Conservation (phyloP, 352 stramenopile species). For the Elongisporangium anandrum region DNA sequence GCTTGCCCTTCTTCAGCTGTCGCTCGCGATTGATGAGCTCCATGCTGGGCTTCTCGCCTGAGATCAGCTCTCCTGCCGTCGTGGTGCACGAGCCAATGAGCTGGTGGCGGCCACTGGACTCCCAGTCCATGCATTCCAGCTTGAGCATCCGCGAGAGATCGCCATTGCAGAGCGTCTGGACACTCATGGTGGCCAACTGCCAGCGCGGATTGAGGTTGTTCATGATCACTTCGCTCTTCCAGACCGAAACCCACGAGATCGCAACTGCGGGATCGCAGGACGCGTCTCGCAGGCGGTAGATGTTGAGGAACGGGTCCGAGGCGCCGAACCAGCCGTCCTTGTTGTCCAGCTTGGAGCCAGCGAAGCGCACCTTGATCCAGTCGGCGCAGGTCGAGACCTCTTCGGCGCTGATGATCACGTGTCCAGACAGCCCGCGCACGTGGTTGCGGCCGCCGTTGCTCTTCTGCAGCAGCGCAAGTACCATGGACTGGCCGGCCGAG, state of each 20-base stretch:
- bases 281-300: constrained; percentile 56
- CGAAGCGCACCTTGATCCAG: constrained; percentile 57
- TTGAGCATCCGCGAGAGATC: constrained; percentile 50
- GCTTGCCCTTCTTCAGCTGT: constrained; percentile 63
- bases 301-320: constrained; percentile 72
- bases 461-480: constrained; percentile 54
- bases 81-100: constrained; percentile 56
- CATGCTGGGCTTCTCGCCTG: constrained; percentile 40
- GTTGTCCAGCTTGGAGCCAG: constrained; percentile 63
- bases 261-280: constrained; percentile 26
- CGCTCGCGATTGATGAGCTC: constrained; percentile 66
- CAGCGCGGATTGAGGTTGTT: constrained; percentile 68
- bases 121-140: constrained; percentile 78
- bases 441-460: constrained; percentile 18
- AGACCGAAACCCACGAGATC: constrained; percentile 60
- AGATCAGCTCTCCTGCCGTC: constrained; percentile 50
- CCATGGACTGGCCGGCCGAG: constrained; percentile 47
- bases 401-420: constrained; percentile 65
- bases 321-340: constrained; percentile 78
- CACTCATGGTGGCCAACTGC: constrained; percentile 44
- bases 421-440: constrained; percentile 46
- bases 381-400: constrained; percentile 65
- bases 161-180: constrained; percentile 71
- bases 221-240: constrained; percentile 60
- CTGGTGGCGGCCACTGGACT: constrained; percentile 62